phyloP scores from a whole-genome alignment of 257 asterid species.

The Ligustrum vulgare region DNA sequence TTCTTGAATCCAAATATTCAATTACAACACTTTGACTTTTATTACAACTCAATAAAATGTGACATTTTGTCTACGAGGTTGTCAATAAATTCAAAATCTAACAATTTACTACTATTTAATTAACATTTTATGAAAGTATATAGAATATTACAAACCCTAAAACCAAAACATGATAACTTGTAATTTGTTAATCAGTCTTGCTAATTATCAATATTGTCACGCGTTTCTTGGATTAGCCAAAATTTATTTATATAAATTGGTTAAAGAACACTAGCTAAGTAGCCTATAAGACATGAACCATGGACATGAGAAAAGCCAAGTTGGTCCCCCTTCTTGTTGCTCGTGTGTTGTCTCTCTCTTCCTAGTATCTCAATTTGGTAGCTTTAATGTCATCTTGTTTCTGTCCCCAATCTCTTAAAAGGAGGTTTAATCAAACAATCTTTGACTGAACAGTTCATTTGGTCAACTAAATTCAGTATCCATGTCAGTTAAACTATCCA shows the following conservation, averaged over 20 bases:
- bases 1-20: too few species aligned
- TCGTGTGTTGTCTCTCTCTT: slow-evolving; percentile 39
- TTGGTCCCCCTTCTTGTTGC: slow-evolving; percentile 51
- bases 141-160: slow-evolving; percentile 31
- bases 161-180: slow-evolving; percentile 25
- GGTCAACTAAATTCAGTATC: too few species aligned
- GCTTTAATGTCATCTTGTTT: slow-evolving; percentile 50
- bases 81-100: too few species aligned
- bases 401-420: slow-evolving; percentile 54
- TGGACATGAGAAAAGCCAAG: slow-evolving; percentile 48
- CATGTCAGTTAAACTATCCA: slow-evolving; percentile 33
- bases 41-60: too few species aligned
- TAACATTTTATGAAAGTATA: not conserved
- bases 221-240: slow-evolving; percentile 48
- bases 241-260: slow-evolving; percentile 30
- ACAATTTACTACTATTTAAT: too few species aligned
- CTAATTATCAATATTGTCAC: slow-evolving; percentile 32
- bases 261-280: slow-evolving; percentile 17
- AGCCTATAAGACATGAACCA: slow-evolving; percentile 38
- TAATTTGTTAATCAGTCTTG: not conserved
- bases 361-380: slow-evolving; percentile 45
- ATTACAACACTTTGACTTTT: too few species aligned
- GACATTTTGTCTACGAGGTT: too few species aligned
- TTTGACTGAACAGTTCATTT: slow-evolving; percentile 47
- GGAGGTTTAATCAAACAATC: slow-evolving; percentile 33